These are phyloP conservation scores for Sphaerobolus stellatus DNA, from an alignment of 1,284 basidiomycete species.

Conservation along the genomic window DNA sequence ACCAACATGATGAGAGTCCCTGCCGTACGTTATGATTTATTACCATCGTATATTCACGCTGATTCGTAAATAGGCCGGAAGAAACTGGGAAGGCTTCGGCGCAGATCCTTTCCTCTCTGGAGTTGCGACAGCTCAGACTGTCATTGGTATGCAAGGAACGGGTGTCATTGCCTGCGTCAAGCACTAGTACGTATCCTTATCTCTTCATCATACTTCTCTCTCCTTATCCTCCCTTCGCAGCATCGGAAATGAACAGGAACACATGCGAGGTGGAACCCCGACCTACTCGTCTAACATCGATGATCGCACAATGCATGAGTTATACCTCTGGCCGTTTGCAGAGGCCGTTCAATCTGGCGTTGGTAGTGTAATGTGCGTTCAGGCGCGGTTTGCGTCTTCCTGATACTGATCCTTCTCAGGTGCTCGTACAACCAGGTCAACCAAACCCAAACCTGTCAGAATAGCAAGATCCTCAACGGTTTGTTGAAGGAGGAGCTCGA, in stretches of 20 bases:
- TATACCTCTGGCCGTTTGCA: constrained; percentile 73
- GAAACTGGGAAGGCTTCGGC: constrained; percentile 85
- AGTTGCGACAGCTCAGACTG: constrained; percentile 71
- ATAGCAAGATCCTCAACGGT: constrained; percentile 71
- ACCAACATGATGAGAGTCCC: constrained; percentile 73
- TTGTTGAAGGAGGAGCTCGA: constrained; percentile 64
- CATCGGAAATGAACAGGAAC: constrained; percentile 62
- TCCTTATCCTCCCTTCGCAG: too few species aligned
- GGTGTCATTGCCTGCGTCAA: constrained; percentile 81
- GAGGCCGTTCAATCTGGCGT: constrained; percentile 73
- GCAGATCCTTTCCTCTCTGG: constrained; percentile 75
- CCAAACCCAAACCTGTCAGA: constrained; percentile 78
- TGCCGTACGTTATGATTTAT: constrained; percentile 23
- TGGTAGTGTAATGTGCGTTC: constrained; percentile 71
- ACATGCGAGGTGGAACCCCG: constrained; percentile 38
- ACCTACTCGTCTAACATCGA: constrained; percentile 62
- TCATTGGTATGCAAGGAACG: constrained; percentile 68
- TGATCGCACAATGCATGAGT: constrained; percentile 74
- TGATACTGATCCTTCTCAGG: background rate
- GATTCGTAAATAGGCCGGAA: constrained; percentile 48
- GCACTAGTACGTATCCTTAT: too few species aligned
- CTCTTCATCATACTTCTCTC: too few species aligned
- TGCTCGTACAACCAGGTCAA: constrained; percentile 47
- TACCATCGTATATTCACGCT: too few species aligned
- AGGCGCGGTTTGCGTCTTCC: background rate